phyloP scores from a whole-genome alignment of 108 stramenopile species.

The Schizochytrium sp. region DNA sequence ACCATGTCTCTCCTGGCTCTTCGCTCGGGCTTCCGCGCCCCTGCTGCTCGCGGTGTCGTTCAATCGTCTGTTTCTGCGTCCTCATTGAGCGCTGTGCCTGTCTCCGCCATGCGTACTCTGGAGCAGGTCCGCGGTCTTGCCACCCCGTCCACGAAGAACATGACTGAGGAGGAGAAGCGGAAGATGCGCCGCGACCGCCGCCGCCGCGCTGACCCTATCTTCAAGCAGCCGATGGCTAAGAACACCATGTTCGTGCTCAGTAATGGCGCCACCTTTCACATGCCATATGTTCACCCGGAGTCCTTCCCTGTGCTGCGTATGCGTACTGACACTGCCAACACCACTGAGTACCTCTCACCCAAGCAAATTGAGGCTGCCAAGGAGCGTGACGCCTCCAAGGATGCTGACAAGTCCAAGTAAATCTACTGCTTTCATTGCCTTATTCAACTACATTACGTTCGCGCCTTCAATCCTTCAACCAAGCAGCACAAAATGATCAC shows the following conservation, averaged over 20 bases:
- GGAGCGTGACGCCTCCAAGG: neutral
- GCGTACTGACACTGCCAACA: neutral
- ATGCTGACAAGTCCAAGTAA: neutral
- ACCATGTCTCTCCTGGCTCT: no score
- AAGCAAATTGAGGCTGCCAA: neutral
- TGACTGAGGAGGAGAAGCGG: neutral
- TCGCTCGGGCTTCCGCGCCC: no score
- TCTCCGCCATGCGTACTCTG: no score
- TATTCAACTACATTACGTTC: no score
- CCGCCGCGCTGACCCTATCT: neutral
- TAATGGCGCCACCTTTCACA: conserved; percentile 23
- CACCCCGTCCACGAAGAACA: no score
- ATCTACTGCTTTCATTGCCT: no score
- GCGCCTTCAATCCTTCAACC: no score
- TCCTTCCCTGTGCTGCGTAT: conserved; percentile 20
- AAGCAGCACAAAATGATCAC: no score
- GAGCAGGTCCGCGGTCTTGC: no score
- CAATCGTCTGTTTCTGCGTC: no score
- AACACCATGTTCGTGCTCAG: neutral
- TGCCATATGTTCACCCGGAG: conserved; percentile 14
- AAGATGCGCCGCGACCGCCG: neutral
- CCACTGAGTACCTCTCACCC: neutral
- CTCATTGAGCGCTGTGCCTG: no score
- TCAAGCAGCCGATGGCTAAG: conserved; percentile 31
- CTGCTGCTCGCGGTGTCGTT: no score